Evolutionary conservation across 176 grass and related monocot genomes (phyloP), one percentile per base, ranked within the genome.

Genomic region (Tuctoria greenei): DNA sequence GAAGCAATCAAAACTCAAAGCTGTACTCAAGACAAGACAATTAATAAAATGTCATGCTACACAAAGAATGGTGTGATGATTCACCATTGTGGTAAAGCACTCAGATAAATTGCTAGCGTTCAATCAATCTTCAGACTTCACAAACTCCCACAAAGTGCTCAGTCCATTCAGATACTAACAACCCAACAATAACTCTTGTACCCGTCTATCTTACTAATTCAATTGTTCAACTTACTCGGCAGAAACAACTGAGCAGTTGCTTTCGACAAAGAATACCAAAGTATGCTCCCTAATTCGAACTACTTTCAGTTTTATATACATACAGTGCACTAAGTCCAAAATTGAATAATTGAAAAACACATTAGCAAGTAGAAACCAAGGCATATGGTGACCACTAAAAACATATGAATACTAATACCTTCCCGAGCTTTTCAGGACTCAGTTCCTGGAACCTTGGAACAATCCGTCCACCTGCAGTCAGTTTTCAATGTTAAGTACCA

Each of bases 401-500:
- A 39, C 15, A 61, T 31, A 31, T 61, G 31, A 51, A 66, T 31
- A 25, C 6, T 7, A 26, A 51, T 99, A 95, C 95, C 95, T 80
- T 99, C 16, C 95, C 95, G 17, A 99, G 79, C 76, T 99, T 99
- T 78, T 99, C 95, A 28, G 89, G 37, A 31, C 60, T 88, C 76
- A 99, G 60, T 66, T 99, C 95, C 79, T 95, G 95, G 81, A 99
- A 99, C 42, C 95, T 92, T 0, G 91, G 95, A 79, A 99, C 95
- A 72, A 99, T 95, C 60, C 89, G 87, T 34, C 91, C 95, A 74
- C 91, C 95, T 99, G 73, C 67, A 79, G n/a, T 66, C 34, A 82
- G 37, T 26, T 79, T 20, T 70, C n/a, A 64, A 45, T 79, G 59
- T 83, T 64, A 79, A 17, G 56, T 58, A 46, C 16, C 59, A 61